Base-by-base conservation (phyloP, 73 alveolate species). In the Halteria grandinella region DNA sequence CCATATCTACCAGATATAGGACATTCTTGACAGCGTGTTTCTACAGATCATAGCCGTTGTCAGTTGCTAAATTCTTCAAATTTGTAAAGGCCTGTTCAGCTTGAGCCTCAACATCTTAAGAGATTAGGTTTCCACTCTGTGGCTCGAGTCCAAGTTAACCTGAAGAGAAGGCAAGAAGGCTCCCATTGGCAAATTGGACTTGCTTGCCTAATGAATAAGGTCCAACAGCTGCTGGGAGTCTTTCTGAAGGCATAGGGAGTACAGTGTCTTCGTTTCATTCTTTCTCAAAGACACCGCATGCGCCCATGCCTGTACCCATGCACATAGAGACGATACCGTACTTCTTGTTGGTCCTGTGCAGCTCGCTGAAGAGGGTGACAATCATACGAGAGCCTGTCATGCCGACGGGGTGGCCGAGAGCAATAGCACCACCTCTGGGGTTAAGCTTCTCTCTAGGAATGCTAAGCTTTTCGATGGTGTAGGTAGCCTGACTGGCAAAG, bases 401-500 rank as follows among this genome's bases (percentile, higher is more conserved):
- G 45, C 98, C 99, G 31, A 98, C 87, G 33, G 99, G 99, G 86
- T 98, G 99, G 44, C 99, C 99, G 37, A 98, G 89, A 21, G 99
- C 99, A 54, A 97, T 96, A n/a, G 99, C 99, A 49, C 99, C 99
- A 21, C 99, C 99, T 93, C 98, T 97, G 51, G 99, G 97, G 94
- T 98, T 98, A 55, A 98, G 87, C 91, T 97, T 98, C 79, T 89
- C 91, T 88, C 83, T 85, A 53, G 97, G 98, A 69, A 98, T 94
- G 53, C 96, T 94, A 40, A 98, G 69, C 63, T 93, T 87, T 34
- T 93, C 93, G 45, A 94, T 89, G 39, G 96, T 82, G 93, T 89
- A 95, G 49, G 92, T 79, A 55, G 99, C 99, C 88, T 98, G 98
- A 64, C 98, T 90, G 33, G 99, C 99, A 80, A 98, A 98, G 73